Conservation (phyloP, 2,329 filamentous ascomycete species). For the Diaporthe amygdali region DNA sequence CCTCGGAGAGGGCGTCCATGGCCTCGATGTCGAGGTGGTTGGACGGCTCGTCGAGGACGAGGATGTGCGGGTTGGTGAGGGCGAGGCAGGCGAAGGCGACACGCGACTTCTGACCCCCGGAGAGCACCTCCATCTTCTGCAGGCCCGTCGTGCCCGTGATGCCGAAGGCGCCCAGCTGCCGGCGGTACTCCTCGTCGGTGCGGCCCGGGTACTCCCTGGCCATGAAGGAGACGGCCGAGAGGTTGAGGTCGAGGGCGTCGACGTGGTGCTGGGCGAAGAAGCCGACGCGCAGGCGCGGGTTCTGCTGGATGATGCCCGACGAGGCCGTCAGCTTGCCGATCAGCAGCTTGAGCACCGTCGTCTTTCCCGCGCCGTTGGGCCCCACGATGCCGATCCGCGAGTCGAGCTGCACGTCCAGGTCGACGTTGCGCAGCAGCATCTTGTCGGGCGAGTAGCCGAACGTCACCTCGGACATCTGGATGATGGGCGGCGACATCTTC, state of each 20-base stretch:
- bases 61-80: constrained; percentile 91
- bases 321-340: constrained; percentile 82
- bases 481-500: constrained; percentile 95
- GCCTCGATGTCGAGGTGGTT: constrained; percentile 99
- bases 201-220: constrained; percentile 87
- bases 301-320: constrained; percentile 82
- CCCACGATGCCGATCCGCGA: constrained; percentile 99
- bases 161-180: constrained; percentile 88
- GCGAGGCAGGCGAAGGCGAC: constrained; percentile 98
- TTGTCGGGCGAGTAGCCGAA: constrained; percentile 89
- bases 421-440: constrained; percentile 81
- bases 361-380: constrained; percentile 98
- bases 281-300: constrained; percentile 87
- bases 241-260: constrained; percentile 88
- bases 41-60: constrained; percentile 97
- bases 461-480: constrained; percentile 91
- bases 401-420: constrained; percentile 96
- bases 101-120: constrained; percentile 97
- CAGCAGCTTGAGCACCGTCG: constrained; percentile 96
- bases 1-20: constrained; percentile 92
- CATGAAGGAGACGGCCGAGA: constrained; percentile 95
- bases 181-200: constrained; percentile 95
- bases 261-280: constrained; percentile 99
- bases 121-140: constrained; percentile 93
- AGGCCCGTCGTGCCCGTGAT: constrained; percentile 94